Conservation (phyloP, 2,329 filamentous ascomycete genomes). For the Elsinoe ampelina region DNA sequence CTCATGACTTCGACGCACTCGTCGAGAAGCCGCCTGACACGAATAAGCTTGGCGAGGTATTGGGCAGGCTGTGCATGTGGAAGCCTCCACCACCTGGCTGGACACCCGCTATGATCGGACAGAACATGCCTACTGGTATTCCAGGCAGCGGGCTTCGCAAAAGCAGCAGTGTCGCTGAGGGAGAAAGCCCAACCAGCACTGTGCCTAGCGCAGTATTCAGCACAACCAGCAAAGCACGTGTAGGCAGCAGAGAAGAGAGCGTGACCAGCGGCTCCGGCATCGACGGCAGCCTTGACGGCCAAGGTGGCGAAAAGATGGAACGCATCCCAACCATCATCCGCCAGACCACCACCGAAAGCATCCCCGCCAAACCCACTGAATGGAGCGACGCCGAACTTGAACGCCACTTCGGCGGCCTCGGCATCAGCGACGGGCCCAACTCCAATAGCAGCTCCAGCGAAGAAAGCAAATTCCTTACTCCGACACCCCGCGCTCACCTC, state of each 20-base stretch:
- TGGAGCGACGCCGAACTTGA: constrained; percentile 56
- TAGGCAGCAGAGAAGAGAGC: constrained; percentile 78
- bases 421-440: constrained; percentile 43
- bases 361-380: constrained; percentile 47
- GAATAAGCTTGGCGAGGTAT: constrained; percentile 78
- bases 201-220: constrained; percentile 56
- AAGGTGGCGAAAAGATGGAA: constrained; percentile 63
- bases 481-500: constrained; percentile 43
- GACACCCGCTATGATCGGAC: constrained; percentile 32
- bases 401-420: constrained; percentile 53
- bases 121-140: constrained; percentile 28
- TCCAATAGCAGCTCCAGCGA: constrained; percentile 45
- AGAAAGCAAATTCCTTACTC: constrained; percentile 17
- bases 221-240: constrained; percentile 64
- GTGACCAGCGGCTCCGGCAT: constrained; percentile 75
- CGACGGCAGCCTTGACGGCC: constrained; percentile 15
- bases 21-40: constrained; percentile 96
- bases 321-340: constrained; percentile 69
- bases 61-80: constrained; percentile 87
- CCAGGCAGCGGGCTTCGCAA: constrained; percentile 56
- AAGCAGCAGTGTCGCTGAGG: constrained; percentile 47
- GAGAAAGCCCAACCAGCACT: constrained; percentile 76
- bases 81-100: constrained; percentile 62
- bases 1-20: constrained; percentile 89
- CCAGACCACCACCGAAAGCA: constrained; percentile 39